Percentiles rank a stretch among this genome's conserved stretches.
phyloP scores from a whole-genome alignment of 1,284 basidiomycete species.

The Papiliotrema terrestris region DNA sequence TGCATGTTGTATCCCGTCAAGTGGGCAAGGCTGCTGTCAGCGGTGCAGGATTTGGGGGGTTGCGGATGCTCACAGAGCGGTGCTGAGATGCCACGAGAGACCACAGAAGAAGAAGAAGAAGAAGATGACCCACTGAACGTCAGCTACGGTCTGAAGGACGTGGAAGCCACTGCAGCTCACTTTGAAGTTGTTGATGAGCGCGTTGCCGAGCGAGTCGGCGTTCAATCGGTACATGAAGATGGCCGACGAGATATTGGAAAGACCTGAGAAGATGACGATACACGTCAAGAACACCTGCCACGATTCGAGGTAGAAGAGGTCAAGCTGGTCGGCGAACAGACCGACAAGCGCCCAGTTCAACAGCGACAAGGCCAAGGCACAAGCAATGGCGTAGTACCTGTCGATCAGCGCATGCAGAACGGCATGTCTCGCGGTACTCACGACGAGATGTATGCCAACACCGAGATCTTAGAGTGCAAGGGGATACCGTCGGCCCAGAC shows the following conservation, averaged over 20 bases:
- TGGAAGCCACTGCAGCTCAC: slow-evolving; percentile 2
- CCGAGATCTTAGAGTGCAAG: slow-evolving; percentile 40
- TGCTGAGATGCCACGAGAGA: slow-evolving; percentile 66
- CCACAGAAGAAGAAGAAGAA: slow-evolving; percentile 86
- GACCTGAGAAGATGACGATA: slow-evolving; percentile 67
- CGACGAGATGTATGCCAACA: slow-evolving; percentile 40
- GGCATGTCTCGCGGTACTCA: slow-evolving; percentile 3
- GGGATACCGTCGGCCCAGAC: slow-evolving; percentile 63
- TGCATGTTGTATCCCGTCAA: slow-evolving; percentile 74
- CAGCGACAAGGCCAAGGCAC: slow-evolving; percentile 29
- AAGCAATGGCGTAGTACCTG: slow-evolving; percentile 40
- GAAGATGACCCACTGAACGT: slow-evolving; percentile 26
- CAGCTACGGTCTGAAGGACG: background rate
- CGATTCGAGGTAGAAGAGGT: slow-evolving; percentile 39
- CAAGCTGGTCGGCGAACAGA: slow-evolving; percentile 31
- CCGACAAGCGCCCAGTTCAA: slow-evolving; percentile 39
- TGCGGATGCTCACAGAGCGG: slow-evolving; percentile 54
- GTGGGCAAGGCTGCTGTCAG: slow-evolving; percentile 59
- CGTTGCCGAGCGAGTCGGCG: slow-evolving; percentile 40
- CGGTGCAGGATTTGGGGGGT: background rate
- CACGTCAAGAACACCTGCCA: slow-evolving; percentile 58
- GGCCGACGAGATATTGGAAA: slow-evolving; percentile 68
- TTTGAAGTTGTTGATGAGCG: slow-evolving; percentile 38
- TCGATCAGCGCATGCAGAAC: background rate
- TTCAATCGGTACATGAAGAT: slow-evolving; percentile 73